Conservation (phyloP, 805 yeast species). For the Nakazawaea holstii region DNA sequence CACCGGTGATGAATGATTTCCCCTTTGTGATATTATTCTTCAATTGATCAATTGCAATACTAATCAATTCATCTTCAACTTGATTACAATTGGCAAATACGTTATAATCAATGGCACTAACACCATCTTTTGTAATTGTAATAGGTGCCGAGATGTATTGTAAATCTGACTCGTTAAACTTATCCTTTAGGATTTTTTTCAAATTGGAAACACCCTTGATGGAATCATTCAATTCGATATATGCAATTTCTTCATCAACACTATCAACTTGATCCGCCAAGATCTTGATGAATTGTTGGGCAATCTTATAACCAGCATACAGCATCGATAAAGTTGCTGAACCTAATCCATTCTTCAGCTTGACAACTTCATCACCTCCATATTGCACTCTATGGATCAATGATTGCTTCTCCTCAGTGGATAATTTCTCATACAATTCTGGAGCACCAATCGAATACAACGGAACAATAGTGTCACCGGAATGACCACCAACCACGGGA, state of each 20-base stretch:
- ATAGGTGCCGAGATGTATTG: slow-evolving; percentile 63
- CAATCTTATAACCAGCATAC: slow-evolving; percentile 79
- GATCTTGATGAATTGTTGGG: slow-evolving; percentile 36
- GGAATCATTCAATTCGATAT: slow-evolving; percentile 42
- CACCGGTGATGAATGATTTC: slow-evolving; percentile 35
- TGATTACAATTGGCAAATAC: slow-evolving; percentile 43
- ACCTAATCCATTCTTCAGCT: slow-evolving; percentile 92
- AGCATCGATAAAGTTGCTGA: slow-evolving; percentile 94
- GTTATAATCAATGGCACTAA: slow-evolving; percentile 47
- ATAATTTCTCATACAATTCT: slow-evolving; percentile 20
- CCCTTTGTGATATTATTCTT: slow-evolving; percentile 56
- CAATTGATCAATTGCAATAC: slow-evolving; percentile 49
- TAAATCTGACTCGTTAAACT: slow-evolving; percentile 24
- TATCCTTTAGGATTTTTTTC: slow-evolving; percentile 31
- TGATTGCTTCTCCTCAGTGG: slow-evolving; percentile 31
- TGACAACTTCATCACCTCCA: slow-evolving; percentile 94
- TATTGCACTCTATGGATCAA: slow-evolving; percentile 87
- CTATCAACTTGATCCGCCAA: slow-evolving; percentile 22
- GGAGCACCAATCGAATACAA: slow-evolving; percentile 47
- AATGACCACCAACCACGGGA: slow-evolving; percentile 90
- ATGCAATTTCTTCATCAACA: slow-evolving; percentile 42
- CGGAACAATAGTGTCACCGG: slow-evolving; percentile 93
- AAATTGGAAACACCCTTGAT: slow-evolving; percentile 50
- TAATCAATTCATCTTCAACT: slow-evolving; percentile 51
- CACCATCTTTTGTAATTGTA: slow-evolving; percentile 47